Percentiles rank a stretch among this genome's conserved stretches.
phyloP scores from a whole-genome alignment of 2,329 filamentous ascomycete genomes.

The Epichloe glyceriae region DNA sequence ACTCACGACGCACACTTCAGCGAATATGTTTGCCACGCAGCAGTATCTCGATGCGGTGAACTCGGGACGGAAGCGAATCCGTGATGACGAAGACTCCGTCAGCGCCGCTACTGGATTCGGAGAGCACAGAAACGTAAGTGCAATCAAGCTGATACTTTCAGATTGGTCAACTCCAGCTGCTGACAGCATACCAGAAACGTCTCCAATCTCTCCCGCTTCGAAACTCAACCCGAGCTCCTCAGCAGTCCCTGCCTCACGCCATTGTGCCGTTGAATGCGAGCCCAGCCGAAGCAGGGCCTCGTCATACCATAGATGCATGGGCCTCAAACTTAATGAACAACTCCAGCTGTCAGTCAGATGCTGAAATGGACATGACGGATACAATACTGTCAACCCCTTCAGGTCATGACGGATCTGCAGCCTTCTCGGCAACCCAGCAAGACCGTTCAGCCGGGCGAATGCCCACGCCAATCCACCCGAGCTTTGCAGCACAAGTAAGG shows the following conservation, averaged over 20 bases:
- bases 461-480: constrained; percentile 47
- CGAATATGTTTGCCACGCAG: constrained; percentile 26
- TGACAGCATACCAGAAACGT: constrained; percentile 33
- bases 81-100: constrained; percentile 32
- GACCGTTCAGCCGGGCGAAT: constrained; percentile 29
- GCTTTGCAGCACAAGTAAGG: constrained; percentile 40
- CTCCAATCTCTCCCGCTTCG: constrained; percentile 39
- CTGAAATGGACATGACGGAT: constrained; percentile 40
- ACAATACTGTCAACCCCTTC: constrained; percentile 9
- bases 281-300: constrained; percentile 22
- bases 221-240: constrained; percentile 25
- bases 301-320: constrained; percentile 21
- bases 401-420: constrained; percentile 10
- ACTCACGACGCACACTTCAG: background rate
- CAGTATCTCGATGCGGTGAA: constrained; percentile 21
- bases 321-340: constrained; percentile 13
- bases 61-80: constrained; percentile 29
- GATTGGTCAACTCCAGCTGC: background rate
- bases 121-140: constrained; percentile 37
- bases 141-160: background rate
- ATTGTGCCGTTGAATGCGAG: constrained; percentile 28
- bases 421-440: background rate
- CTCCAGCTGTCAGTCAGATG: constrained; percentile 15
- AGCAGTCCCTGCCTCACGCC: constrained; percentile 19
- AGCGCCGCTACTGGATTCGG: constrained; percentile 29